Percentiles rank a stretch among this genome's conserved stretches.
Conservation (phyloP, 257 asterid genomes). For the Paraleonurus japonicus region DNA sequence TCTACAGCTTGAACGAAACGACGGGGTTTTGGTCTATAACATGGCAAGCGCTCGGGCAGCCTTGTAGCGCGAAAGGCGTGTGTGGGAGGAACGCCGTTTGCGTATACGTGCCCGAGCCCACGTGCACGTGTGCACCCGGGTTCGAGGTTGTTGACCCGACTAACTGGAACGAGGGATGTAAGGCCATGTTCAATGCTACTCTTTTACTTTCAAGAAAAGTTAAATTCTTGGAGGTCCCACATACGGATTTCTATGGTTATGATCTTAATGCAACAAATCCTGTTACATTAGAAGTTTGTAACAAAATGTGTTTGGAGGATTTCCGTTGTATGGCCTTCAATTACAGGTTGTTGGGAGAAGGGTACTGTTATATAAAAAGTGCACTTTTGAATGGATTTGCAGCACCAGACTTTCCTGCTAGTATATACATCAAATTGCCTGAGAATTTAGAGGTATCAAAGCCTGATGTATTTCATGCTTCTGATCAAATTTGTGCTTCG, state of each 20-base stretch:
- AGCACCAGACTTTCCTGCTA: constrained; percentile 51
- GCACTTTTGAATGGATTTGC: constrained; percentile 53
- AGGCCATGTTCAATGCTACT: constrained; percentile 34
- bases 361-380: constrained; percentile 48
- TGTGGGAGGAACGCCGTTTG: constrained; percentile 70
- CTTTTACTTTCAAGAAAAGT: constrained; percentile 25
- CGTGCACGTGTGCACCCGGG: constrained; percentile 67
- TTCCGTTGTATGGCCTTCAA: constrained; percentile 49
- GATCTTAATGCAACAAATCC: constrained; percentile 38
- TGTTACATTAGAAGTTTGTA: constrained; percentile 42
- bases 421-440: constrained; percentile 51
- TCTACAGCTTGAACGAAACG: constrained; percentile 53
- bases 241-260: constrained; percentile 61
- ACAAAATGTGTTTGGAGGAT: constrained; percentile 33
- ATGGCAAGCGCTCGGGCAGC: constrained; percentile 59
- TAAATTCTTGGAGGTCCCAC: constrained; percentile 49
- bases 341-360: constrained; percentile 49
- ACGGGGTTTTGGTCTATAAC: constrained; percentile 60
- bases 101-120: constrained; percentile 37
- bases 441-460: constrained; percentile 24
- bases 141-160: constrained; percentile 31
- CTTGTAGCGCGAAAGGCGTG: constrained; percentile 51
- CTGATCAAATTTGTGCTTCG: constrained; percentile 23
- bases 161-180: constrained; percentile 62
- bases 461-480: constrained; percentile 34